Conservation (phyloP, 2,329 filamentous ascomycete species). For the Leptographium flavum region DNA sequence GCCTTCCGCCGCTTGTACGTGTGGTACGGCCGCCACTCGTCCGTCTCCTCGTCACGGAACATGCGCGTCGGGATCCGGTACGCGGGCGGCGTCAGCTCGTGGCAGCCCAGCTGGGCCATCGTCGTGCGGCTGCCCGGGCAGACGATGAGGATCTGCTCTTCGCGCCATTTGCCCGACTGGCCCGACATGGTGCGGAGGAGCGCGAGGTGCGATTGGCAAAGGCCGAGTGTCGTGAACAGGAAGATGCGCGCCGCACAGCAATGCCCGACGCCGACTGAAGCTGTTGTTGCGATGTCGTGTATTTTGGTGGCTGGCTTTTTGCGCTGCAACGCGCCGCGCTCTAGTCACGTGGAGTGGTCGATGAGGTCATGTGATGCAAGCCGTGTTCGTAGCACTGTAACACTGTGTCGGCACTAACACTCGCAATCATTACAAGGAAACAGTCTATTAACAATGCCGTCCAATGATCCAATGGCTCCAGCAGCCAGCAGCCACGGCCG, state of each 20-base stretch:
- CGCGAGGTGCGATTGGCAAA: neutral
- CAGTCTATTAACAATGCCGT: no score
- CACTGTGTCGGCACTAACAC: no score
- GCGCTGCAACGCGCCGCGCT: conserved; percentile 8
- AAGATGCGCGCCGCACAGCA: conserved; percentile 4
- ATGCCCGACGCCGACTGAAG: conserved; percentile 2
- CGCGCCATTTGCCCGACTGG: conserved; percentile 45
- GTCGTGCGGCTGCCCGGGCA: conserved; percentile 79
- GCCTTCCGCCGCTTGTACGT: conserved; percentile 51
- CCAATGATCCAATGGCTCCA: no score
- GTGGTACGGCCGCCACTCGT: conserved; percentile 61
- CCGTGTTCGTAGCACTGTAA: no score
- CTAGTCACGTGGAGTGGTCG: neutral
- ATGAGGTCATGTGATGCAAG: conserved; percentile 1
- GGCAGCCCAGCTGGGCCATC: conserved; percentile 78
- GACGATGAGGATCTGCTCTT: conserved; percentile 55
- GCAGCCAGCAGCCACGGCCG: no score
- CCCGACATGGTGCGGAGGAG: conserved; percentile 29
- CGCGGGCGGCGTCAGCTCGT: conserved; percentile 81
- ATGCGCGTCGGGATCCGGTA: conserved; percentile 83
- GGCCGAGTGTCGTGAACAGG: no score
- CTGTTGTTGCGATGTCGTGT: conserved; percentile 1
- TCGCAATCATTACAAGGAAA: no score
- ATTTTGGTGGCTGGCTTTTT: conserved; percentile 9
- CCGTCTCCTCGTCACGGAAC: conserved; percentile 74